Percentiles rank a stretch among this genome's conserved stretches.
phyloP scores from a whole-genome alignment of 208 protist genomes.

The Acanthamoeba culbertsoni region DNA sequence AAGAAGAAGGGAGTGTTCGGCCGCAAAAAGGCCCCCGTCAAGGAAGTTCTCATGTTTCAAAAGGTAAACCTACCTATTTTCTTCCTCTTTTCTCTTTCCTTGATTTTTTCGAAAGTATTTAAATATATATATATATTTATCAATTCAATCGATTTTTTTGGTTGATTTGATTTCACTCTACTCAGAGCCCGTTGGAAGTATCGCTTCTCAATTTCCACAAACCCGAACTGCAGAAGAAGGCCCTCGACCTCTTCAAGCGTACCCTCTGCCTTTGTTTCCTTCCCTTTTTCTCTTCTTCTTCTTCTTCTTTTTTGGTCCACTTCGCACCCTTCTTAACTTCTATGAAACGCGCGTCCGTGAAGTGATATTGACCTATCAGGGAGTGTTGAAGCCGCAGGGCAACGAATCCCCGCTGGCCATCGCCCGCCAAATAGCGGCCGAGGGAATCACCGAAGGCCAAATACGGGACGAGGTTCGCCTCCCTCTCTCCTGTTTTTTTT shows the following conservation, averaged over 20 bases:
- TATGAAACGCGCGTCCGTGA: not conserved
- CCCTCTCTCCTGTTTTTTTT: not conserved
- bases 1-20: conserved; percentile 34
- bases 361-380: conserved; percentile 50
- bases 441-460: conserved; percentile 31
- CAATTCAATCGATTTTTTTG: not conserved
- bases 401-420: conserved; percentile 11
- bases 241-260: conserved; percentile 40
- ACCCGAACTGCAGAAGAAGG: conserved; percentile 54
- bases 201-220: conserved; percentile 50
- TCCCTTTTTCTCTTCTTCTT: not conserved
- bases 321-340: no score
- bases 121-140: not conserved
- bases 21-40: conserved; percentile 8
- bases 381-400: not conserved
- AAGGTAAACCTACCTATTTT: not conserved
- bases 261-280: not conserved
- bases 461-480: conserved; percentile 8
- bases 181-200: not conserved
- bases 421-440: not conserved
- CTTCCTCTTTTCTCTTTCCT: not conserved
- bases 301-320: not conserved
- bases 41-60: conserved; percentile 50
- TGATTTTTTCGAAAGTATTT: not conserved
- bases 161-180: not conserved